Evolutionary conservation across 2,329 filamentous ascomycete species (phyloP), one percentile per base, ranked within the genome.

Genomic region (Hypoxylon sp.): DNA sequence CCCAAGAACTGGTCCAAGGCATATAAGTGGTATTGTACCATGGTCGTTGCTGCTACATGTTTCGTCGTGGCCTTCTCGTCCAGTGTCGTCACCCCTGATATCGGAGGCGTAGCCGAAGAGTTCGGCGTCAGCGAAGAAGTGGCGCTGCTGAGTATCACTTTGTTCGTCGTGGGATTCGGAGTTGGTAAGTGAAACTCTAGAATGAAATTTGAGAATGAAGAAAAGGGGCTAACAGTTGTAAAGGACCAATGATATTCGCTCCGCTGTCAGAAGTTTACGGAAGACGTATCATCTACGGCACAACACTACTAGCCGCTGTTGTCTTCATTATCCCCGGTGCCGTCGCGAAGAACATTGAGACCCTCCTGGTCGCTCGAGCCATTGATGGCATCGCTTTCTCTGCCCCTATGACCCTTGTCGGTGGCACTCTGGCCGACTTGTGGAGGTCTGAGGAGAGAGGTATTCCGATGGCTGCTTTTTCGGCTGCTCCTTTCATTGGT

Each of bases 341-440:
- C 1, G 87, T 95, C 0, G 84, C 93, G 3, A 83, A 90, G 73
- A 96, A 95, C 72, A 92, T 94, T 30, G 86, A 80, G 21, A 96
- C 93, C 0, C 85, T 97, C 6, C 83, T 97, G 5, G 89, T 93
- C 25, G 93, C 90, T 76, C 88, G 93, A 67, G 83, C 89, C 49
- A 92, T 97, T 65, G 93, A 93, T 68, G 93, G 93, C 49, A 93
- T 96, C 61, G 91, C 91, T 5, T 95, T 95, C 77, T 94, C 91
- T 10, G 93, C 93, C 0, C 93, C 93, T 1, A 95, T 97, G 91
- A 95, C 93, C 0, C 84, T 96, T 1, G 93, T 94, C 7, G 93
- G 93, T 46, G 93, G 93, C 7, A 95, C 92, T 0, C 81, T 97
- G 5, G 91, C 93, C 10, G 93, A 97, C 81, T 79, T 96, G n/a